Evolutionary conservation across 2,329 filamentous ascomycete species (phyloP).

Genomic region (Colletotrichum sp.): DNA sequence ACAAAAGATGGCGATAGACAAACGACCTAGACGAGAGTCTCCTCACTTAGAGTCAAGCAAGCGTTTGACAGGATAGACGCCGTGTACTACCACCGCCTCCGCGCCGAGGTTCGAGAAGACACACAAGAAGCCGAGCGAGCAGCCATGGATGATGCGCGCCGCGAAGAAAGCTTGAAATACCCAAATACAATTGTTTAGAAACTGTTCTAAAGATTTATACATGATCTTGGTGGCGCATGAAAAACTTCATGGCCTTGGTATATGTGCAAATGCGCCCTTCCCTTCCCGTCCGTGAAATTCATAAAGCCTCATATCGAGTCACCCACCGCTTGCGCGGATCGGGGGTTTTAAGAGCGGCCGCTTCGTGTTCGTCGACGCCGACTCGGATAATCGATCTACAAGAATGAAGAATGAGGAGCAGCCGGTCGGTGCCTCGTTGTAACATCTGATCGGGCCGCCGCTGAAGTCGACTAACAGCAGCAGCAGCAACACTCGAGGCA

Average conservation of each 20-base stretch:
- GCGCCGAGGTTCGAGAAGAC: background rate
- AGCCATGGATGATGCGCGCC: background rate
- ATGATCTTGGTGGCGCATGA: background rate
- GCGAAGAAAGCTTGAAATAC: background rate
- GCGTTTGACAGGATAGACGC: background rate
- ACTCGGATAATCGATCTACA: background rate
- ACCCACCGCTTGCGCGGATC: background rate
- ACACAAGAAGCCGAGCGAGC: background rate
- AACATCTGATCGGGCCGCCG: background rate
- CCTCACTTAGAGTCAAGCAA: background rate
- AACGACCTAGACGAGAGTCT: background rate
- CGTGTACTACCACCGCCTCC: background rate
- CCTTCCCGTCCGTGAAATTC: background rate
- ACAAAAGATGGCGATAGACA: background rate
- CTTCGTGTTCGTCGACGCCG: background rate
- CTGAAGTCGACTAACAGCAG: background rate
- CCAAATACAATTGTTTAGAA: background rate
- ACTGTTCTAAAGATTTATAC: background rate
- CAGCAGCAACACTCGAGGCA: constrained; percentile 36
- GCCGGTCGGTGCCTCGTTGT: background rate
- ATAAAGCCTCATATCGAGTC: background rate
- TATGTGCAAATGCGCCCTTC: constrained; percentile 1
- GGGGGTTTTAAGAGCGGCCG: background rate
- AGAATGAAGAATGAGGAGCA: background rate
- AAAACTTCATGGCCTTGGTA: background rate